A percentile compares a stretch with the other conserved stretches of the same genome.
Conservation (phyloP, 306 rosid genomes). For the Pterocarpus santalinus region DNA sequence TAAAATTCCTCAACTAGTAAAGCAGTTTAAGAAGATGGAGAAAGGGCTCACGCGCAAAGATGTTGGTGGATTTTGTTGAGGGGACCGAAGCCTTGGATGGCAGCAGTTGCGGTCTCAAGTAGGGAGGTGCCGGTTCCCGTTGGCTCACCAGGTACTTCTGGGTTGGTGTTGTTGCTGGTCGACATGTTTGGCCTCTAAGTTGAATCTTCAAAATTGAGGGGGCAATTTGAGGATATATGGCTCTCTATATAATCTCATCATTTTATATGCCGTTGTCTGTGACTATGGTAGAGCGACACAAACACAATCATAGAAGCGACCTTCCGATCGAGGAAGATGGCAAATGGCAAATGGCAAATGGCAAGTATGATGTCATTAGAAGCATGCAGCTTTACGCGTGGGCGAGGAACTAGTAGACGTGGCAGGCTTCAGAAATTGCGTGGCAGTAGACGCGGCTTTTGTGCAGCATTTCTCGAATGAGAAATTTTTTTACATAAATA, state of each 20-base stretch:
- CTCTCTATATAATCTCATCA: neutral
- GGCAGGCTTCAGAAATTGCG: conserved; percentile 16
- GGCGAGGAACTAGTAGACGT: conserved; percentile 24
- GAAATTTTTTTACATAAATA: no score
- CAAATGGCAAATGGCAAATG: neutral
- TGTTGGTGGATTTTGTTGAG: conserved; percentile 86
- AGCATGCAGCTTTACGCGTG: conserved; percentile 71
- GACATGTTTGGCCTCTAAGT: conserved; percentile 45
- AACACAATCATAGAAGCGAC: neutral
- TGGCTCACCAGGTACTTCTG: conserved; percentile 61
- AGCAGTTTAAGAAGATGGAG: neutral
- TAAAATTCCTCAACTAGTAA: no score
- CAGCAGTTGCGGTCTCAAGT: conserved; percentile 68
- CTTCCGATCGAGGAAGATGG: neutral
- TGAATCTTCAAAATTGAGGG: neutral
- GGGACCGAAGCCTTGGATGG: conserved; percentile 73
- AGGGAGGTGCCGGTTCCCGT: conserved; percentile 57
- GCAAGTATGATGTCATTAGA: neutral
- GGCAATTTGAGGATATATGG: neutral
- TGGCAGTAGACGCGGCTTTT: conserved; percentile 45
- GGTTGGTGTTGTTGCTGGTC: neutral
- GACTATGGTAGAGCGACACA: neutral
- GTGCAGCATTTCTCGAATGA: neutral
- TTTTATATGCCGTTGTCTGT: neutral
- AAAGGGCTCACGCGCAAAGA: conserved; percentile 73